phyloP scores from a whole-genome alignment of 2,329 filamentous ascomycete genomes.

The Aulographum hederae region DNA sequence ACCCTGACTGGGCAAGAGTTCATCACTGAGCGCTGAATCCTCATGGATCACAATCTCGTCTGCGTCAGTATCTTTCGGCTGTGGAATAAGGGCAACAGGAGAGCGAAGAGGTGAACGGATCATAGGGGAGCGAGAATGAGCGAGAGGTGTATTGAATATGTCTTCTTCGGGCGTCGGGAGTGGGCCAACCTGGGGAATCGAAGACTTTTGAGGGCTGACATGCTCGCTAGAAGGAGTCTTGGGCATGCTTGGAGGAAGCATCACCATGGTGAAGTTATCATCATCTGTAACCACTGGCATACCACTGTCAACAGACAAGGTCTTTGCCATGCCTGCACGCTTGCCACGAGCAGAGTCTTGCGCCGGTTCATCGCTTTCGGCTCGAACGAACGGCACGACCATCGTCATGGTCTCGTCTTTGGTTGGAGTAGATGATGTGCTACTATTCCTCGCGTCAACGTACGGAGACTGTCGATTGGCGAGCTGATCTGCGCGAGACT shows the following conservation, averaged over 20 bases:
- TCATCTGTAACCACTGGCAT: slow-evolving; percentile 19
- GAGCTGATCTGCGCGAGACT: background rate
- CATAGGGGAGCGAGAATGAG: no score
- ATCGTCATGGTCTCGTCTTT: slow-evolving; percentile 29
- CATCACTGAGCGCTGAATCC: no score
- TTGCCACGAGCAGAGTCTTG: slow-evolving; percentile 7
- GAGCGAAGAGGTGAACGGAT: no score
- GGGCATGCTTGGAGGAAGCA: no score
- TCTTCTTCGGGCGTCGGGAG: background rate
- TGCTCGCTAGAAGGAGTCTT: no score
- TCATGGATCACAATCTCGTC: no score
- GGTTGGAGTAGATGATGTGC: slow-evolving; percentile 15
- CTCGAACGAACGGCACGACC: slow-evolving; percentile 23
- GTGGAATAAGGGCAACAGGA: no score
- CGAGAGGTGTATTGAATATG: background rate
- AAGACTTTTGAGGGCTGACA: no score
- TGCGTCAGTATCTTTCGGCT: no score
- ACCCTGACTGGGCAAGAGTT: no score
- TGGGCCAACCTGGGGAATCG: slow-evolving; percentile 2
- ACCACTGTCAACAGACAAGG: slow-evolving; percentile 20
- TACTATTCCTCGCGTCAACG: slow-evolving; percentile 6
- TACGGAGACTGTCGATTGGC: background rate
- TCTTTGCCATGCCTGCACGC: slow-evolving; percentile 19
- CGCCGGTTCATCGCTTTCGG: slow-evolving; percentile 6
- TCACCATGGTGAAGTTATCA: slow-evolving; percentile 32